These are phyloP conservation scores for Pythium aquatile DNA, from an alignment of 352 stramenopile genomes.

Conservation along the genomic window DNA sequence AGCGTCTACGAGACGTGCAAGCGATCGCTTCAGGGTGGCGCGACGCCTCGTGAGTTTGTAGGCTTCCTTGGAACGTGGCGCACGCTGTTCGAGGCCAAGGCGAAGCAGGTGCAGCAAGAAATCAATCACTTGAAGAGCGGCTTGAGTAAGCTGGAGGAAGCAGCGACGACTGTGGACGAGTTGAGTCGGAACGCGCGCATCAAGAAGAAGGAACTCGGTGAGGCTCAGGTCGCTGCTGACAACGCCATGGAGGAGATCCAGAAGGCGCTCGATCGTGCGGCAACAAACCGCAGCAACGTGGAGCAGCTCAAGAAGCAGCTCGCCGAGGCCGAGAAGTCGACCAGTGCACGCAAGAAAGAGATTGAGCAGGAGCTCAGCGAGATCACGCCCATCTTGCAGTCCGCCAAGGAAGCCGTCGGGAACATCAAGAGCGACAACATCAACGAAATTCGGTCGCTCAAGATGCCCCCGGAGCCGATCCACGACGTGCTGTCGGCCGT, in stretches of 20 bases:
- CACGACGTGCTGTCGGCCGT: conserved; percentile 94
- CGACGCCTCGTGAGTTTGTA: conserved; percentile 85
- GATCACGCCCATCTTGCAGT: conserved; percentile 91
- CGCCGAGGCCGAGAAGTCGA: conserved; percentile 88
- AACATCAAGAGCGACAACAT: conserved; percentile 96
- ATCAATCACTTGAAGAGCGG: conserved; percentile 89
- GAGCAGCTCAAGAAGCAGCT: conserved; percentile 92
- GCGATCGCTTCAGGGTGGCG: conserved; percentile 35
- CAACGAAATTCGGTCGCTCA: conserved; percentile 95
- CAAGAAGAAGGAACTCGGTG: conserved; percentile 89
- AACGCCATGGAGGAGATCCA: conserved; percentile 96
- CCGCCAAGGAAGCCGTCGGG: conserved; percentile 88
- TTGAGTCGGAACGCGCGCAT: conserved; percentile 83
- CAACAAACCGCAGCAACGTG: conserved; percentile 87
- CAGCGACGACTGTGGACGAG: conserved; percentile 89
- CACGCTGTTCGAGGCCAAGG: conserved; percentile 71
- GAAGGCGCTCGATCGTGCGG: conserved; percentile 87
- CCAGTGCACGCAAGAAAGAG: conserved; percentile 84
- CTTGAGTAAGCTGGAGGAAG: conserved; percentile 90
- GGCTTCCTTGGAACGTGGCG: conserved; percentile 84
- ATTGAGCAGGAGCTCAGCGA: conserved; percentile 93
- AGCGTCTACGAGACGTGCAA: conserved; percentile 70
- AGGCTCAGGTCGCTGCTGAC: conserved; percentile 88
- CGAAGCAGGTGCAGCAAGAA: conserved; percentile 83
- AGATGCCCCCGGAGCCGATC: conserved; percentile 94